phyloP scores from a whole-genome alignment of 2,329 filamentous ascomycete species.

The Arthrinium phaeospermum region DNA sequence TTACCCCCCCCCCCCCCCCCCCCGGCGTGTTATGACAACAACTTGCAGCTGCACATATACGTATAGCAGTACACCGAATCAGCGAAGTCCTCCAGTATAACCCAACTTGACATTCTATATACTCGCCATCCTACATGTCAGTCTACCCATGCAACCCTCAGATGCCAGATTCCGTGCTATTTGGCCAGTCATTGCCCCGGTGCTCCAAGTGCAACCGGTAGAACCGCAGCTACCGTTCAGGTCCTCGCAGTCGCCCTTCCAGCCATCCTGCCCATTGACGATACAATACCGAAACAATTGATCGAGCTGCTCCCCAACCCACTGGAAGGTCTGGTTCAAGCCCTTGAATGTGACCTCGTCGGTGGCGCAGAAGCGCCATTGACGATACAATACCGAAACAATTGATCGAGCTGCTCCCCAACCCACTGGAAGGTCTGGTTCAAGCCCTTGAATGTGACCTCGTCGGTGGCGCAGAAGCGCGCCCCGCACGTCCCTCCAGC shows the following conservation, averaged over 20 bases:
- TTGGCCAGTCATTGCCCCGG: conserved; percentile 8
- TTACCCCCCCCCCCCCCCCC: background rate
- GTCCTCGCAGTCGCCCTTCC: conserved; percentile 22
- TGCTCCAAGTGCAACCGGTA: conserved; percentile 23
- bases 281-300: conserved; percentile 19
- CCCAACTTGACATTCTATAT: too few relatives aligned
- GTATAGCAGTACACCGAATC: background rate
- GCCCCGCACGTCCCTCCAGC: conserved; percentile 22
- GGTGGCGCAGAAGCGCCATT: conserved; percentile 18
- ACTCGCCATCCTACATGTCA: too few relatives aligned
- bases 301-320: conserved; percentile 20
- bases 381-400: conserved; percentile 18
- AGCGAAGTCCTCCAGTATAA: too few relatives aligned
- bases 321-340: conserved; percentile 18
- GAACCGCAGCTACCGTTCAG: conserved; percentile 19
- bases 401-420: conserved; percentile 14
- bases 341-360: background rate
- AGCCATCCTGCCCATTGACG: conserved; percentile 17
- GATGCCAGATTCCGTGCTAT: background rate
- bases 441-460: background rate
- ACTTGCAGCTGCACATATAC: background rate
- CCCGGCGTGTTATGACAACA: too few relatives aligned
- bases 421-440: conserved; percentile 21
- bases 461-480: conserved; percentile 19
- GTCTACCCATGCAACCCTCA: background rate